phyloP scores from a whole-genome alignment of 345 rosid genomes.

The Turnera subulata region DNA sequence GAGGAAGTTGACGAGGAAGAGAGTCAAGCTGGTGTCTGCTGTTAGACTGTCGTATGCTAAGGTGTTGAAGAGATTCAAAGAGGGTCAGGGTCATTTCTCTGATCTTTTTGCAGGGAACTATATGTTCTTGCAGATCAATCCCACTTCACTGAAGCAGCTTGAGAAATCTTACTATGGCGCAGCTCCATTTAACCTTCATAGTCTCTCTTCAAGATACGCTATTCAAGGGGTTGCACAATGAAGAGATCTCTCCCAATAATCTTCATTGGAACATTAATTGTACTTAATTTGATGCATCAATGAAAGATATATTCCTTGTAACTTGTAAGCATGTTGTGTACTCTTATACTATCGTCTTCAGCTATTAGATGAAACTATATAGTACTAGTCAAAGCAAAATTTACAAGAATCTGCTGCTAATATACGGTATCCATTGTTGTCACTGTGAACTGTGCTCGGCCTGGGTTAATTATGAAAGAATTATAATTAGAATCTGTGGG shows the following conservation, averaged over 20 bases:
- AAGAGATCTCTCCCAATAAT: background rate
- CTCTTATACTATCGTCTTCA: too few relatives aligned
- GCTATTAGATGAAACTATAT: too few relatives aligned
- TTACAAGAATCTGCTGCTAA: background rate
- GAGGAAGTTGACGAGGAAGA: conserved; percentile 38
- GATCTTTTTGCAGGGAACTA: conserved; percentile 80
- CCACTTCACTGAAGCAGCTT: conserved; percentile 38
- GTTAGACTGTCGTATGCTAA: conserved; percentile 33
- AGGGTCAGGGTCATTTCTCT: conserved; percentile 55
- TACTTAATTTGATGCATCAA: background rate
- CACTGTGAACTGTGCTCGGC: too few relatives aligned
- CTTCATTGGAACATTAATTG: too few relatives aligned
- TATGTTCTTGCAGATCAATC: conserved; percentile 66
- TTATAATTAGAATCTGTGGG: too few relatives aligned
- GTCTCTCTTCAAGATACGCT: background rate
- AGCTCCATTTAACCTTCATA: background rate
- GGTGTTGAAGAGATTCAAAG: conserved; percentile 54
- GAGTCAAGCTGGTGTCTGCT: conserved; percentile 21
- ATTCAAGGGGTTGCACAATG: background rate
- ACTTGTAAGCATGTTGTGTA: background rate
- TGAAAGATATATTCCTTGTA: background rate
- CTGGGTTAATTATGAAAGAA: too few relatives aligned
- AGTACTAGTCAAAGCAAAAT: too few relatives aligned
- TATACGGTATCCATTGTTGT: background rate
- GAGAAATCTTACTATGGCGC: conserved; percentile 5